These are phyloP conservation scores for Ophiorrhiza pumila DNA, from an alignment of 257 asterid species.

Conservation along the genomic window DNA sequence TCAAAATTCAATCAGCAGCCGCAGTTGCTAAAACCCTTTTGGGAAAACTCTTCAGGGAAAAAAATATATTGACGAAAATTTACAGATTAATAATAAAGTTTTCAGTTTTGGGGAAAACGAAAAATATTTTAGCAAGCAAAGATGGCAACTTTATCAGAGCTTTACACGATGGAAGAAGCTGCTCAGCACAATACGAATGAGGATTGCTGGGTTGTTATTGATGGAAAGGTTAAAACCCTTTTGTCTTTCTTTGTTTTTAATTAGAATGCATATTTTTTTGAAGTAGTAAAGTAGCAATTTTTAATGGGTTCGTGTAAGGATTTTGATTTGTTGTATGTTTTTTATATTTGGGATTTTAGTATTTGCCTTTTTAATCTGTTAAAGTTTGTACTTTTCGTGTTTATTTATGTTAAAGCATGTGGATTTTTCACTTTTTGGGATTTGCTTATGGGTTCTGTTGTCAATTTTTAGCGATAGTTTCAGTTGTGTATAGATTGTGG, in stretches of 20 bases:
- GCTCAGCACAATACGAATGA: conserved; percentile 68
- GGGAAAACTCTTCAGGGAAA: background rate
- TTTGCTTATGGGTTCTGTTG: background rate
- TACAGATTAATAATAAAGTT: background rate
- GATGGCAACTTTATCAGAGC: conserved; percentile 82
- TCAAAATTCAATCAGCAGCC: background rate
- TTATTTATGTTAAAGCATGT: background rate
- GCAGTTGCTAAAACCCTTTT: background rate
- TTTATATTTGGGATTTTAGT: background rate
- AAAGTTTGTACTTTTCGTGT: background rate
- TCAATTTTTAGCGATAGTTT: background rate
- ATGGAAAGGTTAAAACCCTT: conserved; percentile 59
- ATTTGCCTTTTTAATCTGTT: background rate
- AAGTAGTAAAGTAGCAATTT: background rate
- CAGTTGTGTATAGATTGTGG: background rate
- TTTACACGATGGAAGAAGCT: conserved; percentile 71
- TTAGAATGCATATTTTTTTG: background rate
- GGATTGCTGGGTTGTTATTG: conserved; percentile 88
- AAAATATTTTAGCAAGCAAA: background rate
- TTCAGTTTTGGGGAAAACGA: background rate
- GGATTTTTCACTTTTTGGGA: background rate
- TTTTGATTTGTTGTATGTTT: background rate
- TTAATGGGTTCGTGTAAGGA: background rate
- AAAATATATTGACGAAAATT: background rate
- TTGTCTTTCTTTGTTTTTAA: background rate